Evolutionary conservation across 441 rosid genomes (phyloP).

Genomic region (Populus hybrid): DNA sequence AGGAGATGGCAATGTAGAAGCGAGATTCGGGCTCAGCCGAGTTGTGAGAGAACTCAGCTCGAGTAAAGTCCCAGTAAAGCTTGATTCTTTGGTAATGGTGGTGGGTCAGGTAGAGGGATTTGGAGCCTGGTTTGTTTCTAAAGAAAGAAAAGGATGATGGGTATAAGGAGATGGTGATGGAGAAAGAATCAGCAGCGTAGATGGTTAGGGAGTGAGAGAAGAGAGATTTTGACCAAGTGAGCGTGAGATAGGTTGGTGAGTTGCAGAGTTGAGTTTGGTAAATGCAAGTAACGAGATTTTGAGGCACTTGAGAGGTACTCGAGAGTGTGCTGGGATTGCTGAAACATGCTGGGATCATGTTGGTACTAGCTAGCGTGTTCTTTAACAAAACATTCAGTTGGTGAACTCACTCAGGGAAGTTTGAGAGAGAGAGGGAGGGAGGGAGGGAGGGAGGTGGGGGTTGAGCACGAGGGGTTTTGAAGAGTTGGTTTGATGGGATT

Average conservation of each 20-base stretch:
- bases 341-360: conserved; percentile 55
- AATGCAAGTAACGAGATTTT: conserved; percentile 43
- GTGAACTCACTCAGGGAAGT: background rate
- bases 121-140: conserved; percentile 44
- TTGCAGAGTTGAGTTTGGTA: conserved; percentile 47
- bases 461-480: conserved; percentile 4
- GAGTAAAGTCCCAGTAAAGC: conserved; percentile 56
- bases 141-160: conserved; percentile 51
- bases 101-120: conserved; percentile 41
- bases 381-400: conserved; percentile 1
- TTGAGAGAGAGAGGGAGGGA: background rate
- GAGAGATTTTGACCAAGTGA: conserved; percentile 50
- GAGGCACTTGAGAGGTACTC: conserved; percentile 33
- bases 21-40: conserved; percentile 51
- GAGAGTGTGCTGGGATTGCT: conserved; percentile 41
- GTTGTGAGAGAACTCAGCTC: conserved; percentile 36
- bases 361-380: conserved; percentile 1
- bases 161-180: conserved; percentile 44
- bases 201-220: conserved; percentile 50
- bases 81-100: conserved; percentile 43
- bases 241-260: conserved; percentile 44
- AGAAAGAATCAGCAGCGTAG: conserved; percentile 39
- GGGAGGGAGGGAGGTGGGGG: conserved; percentile 1
- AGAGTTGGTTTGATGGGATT: background rate
- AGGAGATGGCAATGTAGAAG: conserved; percentile 45